These are phyloP conservation scores for Datisca glomerata DNA, from an alignment of 306 rosid genomes.

Conservation along the genomic window DNA sequence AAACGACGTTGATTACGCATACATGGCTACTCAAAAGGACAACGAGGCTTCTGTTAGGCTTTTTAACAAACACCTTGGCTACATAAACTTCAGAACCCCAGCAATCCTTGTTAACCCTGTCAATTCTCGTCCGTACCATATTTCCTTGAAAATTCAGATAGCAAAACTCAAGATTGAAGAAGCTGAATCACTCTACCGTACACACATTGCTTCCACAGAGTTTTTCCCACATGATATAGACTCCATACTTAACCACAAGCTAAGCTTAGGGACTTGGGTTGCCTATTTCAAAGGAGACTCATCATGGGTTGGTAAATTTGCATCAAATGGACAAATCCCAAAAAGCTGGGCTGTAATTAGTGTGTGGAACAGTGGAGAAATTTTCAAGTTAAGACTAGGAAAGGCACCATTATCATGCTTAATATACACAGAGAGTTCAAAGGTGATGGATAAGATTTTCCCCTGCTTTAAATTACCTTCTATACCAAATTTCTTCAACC, in stretches of 20 bases:
- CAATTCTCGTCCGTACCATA: constrained; percentile 17
- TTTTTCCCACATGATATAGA: constrained; percentile 77
- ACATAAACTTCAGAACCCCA: constrained; percentile 56
- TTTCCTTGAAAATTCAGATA: constrained; percentile 41
- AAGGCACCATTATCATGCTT: constrained; percentile 65
- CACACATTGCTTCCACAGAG: constrained; percentile 51
- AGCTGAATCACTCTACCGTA: constrained; percentile 63
- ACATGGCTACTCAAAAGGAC: constrained; percentile 78
- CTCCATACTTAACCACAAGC: constrained; percentile 42
- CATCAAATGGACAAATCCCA: constrained; percentile 25
- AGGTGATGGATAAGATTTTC: constrained; percentile 50
- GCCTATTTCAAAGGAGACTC: constrained; percentile 48
- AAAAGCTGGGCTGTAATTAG: constrained; percentile 76
- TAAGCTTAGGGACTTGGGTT: constrained; percentile 84
- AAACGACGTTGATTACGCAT: constrained; percentile 65
- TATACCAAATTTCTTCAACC: constrained; percentile 55
- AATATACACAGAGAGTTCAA: constrained; percentile 49
- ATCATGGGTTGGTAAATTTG: constrained; percentile 15
- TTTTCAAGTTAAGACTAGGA: constrained; percentile 60
- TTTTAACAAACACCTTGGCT: constrained; percentile 43
- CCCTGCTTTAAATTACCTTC: constrained; percentile 64
- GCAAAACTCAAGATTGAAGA: constrained; percentile 46
- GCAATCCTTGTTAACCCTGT: constrained; percentile 73
- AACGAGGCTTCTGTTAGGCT: constrained; percentile 62
- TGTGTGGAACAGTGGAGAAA: constrained; percentile 76